phyloP scores from a whole-genome alignment of 1,139 yeast species.

The Sugiyamaella japonica region DNA sequence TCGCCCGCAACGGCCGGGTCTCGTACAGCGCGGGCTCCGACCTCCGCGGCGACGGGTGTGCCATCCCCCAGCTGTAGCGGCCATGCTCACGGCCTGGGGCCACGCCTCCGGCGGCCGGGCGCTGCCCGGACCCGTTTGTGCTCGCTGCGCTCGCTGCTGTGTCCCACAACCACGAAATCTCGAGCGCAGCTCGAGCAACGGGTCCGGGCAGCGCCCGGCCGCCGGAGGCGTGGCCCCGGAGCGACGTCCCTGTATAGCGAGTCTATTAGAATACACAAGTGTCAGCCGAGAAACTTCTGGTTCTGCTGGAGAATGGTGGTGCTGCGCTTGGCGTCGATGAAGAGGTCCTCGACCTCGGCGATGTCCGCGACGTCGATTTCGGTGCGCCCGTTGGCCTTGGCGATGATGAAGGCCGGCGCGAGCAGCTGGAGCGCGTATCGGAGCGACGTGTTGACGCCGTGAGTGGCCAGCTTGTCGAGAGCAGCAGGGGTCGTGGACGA shows the following conservation, averaged over 20 bases:
- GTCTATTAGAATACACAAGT: not conserved
- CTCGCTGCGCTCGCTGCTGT: not conserved
- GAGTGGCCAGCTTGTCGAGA: slow-evolving; percentile 65
- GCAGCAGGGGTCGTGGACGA: slow-evolving; percentile 66
- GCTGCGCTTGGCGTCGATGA: slow-evolving; percentile 87
- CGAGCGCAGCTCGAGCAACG: too few relatives aligned
- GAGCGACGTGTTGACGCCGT: slow-evolving; percentile 74
- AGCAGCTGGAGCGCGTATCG: slow-evolving; percentile 89
- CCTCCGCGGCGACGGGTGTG: slow-evolving; percentile 78
- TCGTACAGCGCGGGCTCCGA: slow-evolving; percentile 75
- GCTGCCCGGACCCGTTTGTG: not conserved
- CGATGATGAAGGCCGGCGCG: slow-evolving; percentile 86
- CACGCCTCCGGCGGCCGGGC: slow-evolving; percentile 1
- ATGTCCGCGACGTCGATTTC: slow-evolving; percentile 72
- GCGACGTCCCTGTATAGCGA: not conserved
- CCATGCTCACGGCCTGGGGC: too few relatives aligned
- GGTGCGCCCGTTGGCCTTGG: slow-evolving; percentile 68
- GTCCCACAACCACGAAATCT: too few relatives aligned
- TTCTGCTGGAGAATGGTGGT: slow-evolving; percentile 64
- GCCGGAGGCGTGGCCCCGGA: too few relatives aligned
- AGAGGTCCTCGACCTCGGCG: slow-evolving; percentile 81
- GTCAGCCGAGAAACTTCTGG: slow-evolving; percentile 34
- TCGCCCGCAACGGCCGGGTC: slow-evolving; percentile 43
- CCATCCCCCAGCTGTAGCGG: slow-evolving; percentile 51
- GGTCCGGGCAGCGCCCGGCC: too few relatives aligned